Evolutionary conservation across 768 basidiomycete species (phyloP), one percentile per base, ranked within the genome.

Genomic region (Russula lepida): DNA sequence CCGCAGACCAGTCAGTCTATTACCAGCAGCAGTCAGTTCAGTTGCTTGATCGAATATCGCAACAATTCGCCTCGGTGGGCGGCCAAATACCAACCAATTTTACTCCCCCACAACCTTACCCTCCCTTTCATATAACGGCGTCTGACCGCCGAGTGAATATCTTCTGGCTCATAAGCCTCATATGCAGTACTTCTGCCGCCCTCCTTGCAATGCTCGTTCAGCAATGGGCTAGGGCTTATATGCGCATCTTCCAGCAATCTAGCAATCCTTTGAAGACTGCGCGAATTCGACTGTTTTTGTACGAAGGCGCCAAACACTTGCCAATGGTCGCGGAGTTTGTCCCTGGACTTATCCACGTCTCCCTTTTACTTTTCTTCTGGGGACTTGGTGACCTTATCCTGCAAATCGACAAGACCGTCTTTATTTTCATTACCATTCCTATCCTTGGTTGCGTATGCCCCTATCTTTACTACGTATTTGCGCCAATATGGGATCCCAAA

Each of bases 151-250:
- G 74, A 61, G 65, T 72, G 21, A 81, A 81, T 60, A 65, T 65
- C 0, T 68, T 76, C 5, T 81, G 76, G 76, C 77, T 80, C 64
- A 44, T 61, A 6, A 67, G 65, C 48, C 66, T 72, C 3, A 55
- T 68, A 17, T 69, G 77, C 53, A 79, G 78, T 61, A 70, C 81
- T 5, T 70, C 70, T 1, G 74, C 76, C 32, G 77, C 76, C 57
- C 70, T 81, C 23, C 60, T 69, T 11, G 78, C 78, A 13, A 80
- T 77, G 21, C 66, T 82, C 4, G 75, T 79, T 28, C 76, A 81
- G 65, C 78, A 80, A 59, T 82, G 81, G 81, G 70, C 76, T 1
- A 72, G 75, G 17, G 71, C 74, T 32, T 78, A 78, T 58, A 49
- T 64, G 54, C 56, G 56, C 3, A 35, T 65, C 43, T 66, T 71